Percentiles rank a stretch among this genome's conserved stretches.
Conservation (phyloP, 2,329 filamentous ascomycete genomes). For the Diaporthe batatas region DNA sequence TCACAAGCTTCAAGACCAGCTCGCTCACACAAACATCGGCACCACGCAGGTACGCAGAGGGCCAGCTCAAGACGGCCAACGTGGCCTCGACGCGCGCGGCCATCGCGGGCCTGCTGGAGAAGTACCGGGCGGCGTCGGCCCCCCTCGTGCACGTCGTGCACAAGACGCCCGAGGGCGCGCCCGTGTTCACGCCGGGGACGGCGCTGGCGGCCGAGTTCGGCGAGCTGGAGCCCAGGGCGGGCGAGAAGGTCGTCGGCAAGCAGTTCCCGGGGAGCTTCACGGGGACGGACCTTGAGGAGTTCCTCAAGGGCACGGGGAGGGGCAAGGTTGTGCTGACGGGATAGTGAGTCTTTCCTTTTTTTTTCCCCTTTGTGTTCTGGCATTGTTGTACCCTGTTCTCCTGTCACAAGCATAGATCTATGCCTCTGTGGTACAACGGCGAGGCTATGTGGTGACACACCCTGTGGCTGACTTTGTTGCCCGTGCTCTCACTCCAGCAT, state of each 20-base stretch:
- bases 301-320: slow-evolving; percentile 61
- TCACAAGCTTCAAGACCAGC: neutral
- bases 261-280: slow-evolving; percentile 71
- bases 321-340: slow-evolving; percentile 74
- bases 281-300: slow-evolving; percentile 69
- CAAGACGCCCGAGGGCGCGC: slow-evolving; percentile 69
- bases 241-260: slow-evolving; percentile 72
- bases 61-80: slow-evolving; percentile 68
- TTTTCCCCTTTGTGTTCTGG: slow-evolving; percentile 9
- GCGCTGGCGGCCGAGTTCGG: slow-evolving; percentile 71
- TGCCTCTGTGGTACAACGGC: neutral
- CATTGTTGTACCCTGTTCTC: neutral
- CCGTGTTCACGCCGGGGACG: slow-evolving; percentile 75
- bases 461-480: slow-evolving; percentile 7
- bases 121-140: slow-evolving; percentile 67
- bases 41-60: slow-evolving; percentile 58
- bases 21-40: neutral
- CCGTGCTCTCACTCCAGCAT: slow-evolving; percentile 9
- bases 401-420: neutral
- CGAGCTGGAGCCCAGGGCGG: slow-evolving; percentile 66
- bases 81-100: slow-evolving; percentile 65
- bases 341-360: slow-evolving; percentile 66
- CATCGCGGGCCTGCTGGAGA: slow-evolving; percentile 69
- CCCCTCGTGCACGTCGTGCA: slow-evolving; percentile 73
- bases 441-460: slow-evolving; percentile 48